Evolutionary conservation across 164 flowering plant genomes (phyloP), one percentile per base, ranked within the genome.

Genomic region (Stephania japonica): DNA sequence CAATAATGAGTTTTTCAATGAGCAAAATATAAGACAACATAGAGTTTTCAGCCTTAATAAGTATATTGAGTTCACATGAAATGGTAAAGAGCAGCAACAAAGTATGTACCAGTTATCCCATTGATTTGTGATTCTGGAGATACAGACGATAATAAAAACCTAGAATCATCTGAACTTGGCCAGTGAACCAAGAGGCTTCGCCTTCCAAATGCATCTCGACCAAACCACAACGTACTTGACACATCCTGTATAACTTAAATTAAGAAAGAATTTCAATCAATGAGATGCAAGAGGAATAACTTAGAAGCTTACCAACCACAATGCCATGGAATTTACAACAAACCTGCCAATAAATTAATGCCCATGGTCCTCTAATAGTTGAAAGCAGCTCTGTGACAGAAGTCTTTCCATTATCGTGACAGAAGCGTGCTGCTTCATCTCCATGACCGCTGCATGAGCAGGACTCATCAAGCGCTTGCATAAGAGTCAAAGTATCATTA

Each of bases 161-260:
- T 87, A 75, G 87, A 43, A 70, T 93, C 97, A 75, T 82, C 82
- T 64, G 13, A 42, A 76, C 84, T 86, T 32, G 99, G 97, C 99
- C 98, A 93, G 76, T 96, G 99, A 79, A 93, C 95, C 76, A 96
- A 91, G 73, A 96, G 93, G 79, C 99, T 96, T 65, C 99, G 81
- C 82, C 99, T 84, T 74, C 99, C 99, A 80, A 96, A 84, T 75
- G 97, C 97, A 88, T 96, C 99, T 70, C 97, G 85, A 73, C 97
- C 99, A 88, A 93, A 93, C 99, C 99, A 96, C 69, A 96, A 72
- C 25, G 92, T 91, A 73, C 76, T 90, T 73, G 95, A 84, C 77
- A 83, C 84, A 61, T 81, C 86, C 99, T 95, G 78, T 47, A 71
- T 16, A 74, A 41, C 62, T 73, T 41, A 69, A 25, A 43, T 50